Base-by-base conservation (phyloP, 169 alveolate species). In the Theileria sp. region DNA sequence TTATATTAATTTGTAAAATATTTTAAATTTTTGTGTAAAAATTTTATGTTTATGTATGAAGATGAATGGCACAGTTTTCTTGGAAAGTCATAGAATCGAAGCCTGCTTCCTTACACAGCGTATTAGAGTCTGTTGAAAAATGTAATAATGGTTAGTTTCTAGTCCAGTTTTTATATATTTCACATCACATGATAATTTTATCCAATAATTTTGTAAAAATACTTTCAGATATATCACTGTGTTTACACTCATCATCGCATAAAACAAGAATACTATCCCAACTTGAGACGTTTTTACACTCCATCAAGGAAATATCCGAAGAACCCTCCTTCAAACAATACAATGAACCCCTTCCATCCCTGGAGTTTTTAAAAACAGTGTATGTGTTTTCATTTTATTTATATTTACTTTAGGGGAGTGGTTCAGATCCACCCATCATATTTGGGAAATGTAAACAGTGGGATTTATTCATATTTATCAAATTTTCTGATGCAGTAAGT, bases 61-160 rank as follows among this genome's bases (percentile, higher is more conserved):
- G 67, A 58, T 58, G 85, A 74, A 82, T 82, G 88, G 84, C 86
- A 75, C 88, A 82, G 85, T 79, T 82, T 75, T 79, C 88, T 66
- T 82, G 88, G 88, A 25, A 62, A 58, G 76, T 82, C 56, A 71
- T 82, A 60, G 66, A 38, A 26, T n/a, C 80, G 26, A 56, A 60
- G 54, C 85, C 88, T 44, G 88, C 79, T 51, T 32, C 88, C 66
- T 76, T 82, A 78, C 60, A 38, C 28, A 82, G 70, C 75, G 85
- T 84, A 13, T 5, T 78, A 54, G 25, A 44, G 28, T 62, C 80
- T 30, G 80, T 78, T 15, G 88, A 75, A 61, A 77, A 78, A 38
- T 82, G 88, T 68, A 19, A 62, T 9, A 28, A 82, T 8, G 88
- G 88, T 82, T 38, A 44, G 88, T 10, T 28, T 17, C 12, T 38